These are phyloP conservation scores for Geotrichum phurueaensis DNA, from an alignment of 1,139 yeast genomes.

Conservation along the genomic window DNA sequence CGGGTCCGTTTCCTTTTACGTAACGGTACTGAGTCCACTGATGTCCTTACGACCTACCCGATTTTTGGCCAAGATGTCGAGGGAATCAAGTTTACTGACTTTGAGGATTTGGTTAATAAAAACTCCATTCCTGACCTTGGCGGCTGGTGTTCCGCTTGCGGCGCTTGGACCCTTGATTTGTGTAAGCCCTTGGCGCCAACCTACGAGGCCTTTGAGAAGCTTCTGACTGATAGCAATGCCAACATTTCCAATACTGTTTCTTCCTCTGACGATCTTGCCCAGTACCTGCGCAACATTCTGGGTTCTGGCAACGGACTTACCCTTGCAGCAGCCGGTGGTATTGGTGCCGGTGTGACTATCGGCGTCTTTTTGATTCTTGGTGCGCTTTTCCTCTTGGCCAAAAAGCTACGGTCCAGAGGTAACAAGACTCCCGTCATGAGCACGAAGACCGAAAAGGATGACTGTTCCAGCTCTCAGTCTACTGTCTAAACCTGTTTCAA, in stretches of 20 bases:
- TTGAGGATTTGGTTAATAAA: constrained; percentile 28
- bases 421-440: not conserved
- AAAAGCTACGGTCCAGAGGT: not conserved
- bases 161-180: constrained; percentile 26
- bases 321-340: constrained; percentile 44
- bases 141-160: constrained; percentile 40
- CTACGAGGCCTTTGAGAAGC: constrained; percentile 23
- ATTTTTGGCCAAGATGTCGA: constrained; percentile 34
- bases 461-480: not conserved
- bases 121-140: constrained; percentile 30
- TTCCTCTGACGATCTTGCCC: constrained; percentile 12
- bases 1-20: constrained; percentile 41
- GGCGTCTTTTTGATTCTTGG: constrained; percentile 35
- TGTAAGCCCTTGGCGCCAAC: constrained; percentile 34
- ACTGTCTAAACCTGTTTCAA: not conserved
- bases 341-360: constrained; percentile 47
- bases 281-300: not conserved
- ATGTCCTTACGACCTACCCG: constrained; percentile 34
- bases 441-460: not conserved
- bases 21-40: constrained; percentile 39
- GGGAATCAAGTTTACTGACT: constrained; percentile 36
- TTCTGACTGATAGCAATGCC: constrained; percentile 13
- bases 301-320: constrained; percentile 22
- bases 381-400: not conserved
- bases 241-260: constrained; percentile 25